These are phyloP conservation scores for Colletotrichum sojae DNA, from an alignment of 2,329 filamentous ascomycete genomes.

Conservation along the genomic window DNA sequence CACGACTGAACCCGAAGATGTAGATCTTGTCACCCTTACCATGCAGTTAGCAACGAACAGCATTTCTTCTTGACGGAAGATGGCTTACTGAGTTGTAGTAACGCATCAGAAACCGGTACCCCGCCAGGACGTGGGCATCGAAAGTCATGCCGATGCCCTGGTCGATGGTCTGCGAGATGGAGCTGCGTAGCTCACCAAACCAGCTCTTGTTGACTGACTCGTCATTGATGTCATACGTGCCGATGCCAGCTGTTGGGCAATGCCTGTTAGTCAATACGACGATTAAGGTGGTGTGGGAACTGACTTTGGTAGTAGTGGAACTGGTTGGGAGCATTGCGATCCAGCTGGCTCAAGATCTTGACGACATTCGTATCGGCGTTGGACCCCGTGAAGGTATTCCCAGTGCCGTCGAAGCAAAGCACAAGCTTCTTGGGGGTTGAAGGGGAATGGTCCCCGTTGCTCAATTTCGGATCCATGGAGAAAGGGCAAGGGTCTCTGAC, in stretches of 20 bases:
- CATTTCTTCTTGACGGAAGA: too few species aligned
- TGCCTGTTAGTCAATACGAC: background rate
- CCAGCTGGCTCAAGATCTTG: slow-evolving; percentile 63
- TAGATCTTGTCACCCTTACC: slow-evolving; percentile 64
- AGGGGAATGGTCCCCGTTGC: background rate
- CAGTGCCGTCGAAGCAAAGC: slow-evolving; percentile 65
- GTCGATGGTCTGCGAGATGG: slow-evolving; percentile 57
- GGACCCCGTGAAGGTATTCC: slow-evolving; percentile 61
- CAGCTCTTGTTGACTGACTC: slow-evolving; percentile 55
- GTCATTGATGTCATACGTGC: slow-evolving; percentile 63
- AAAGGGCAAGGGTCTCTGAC: background rate
- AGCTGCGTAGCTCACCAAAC: slow-evolving; percentile 52
- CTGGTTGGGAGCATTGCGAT: slow-evolving; percentile 59
- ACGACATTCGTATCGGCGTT: slow-evolving; percentile 68
- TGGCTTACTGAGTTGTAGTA: slow-evolving; percentile 60
- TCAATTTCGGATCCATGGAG: background rate
- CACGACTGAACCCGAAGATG: slow-evolving; percentile 68
- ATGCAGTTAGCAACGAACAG: background rate
- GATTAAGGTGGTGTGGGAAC: slow-evolving; percentile 16
- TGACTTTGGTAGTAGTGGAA: slow-evolving; percentile 66
- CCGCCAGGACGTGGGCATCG: slow-evolving; percentile 65
- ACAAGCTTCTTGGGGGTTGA: slow-evolving; percentile 55
- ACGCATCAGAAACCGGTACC: slow-evolving; percentile 69
- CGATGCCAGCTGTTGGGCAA: slow-evolving; percentile 58
- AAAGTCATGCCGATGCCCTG: slow-evolving; percentile 62